Percentiles rank a stretch among this genome's conserved stretches.
Evolutionary conservation across 495 filamentous ascomycete species (phyloP).

Genomic region (Xylaria grammica): DNA sequence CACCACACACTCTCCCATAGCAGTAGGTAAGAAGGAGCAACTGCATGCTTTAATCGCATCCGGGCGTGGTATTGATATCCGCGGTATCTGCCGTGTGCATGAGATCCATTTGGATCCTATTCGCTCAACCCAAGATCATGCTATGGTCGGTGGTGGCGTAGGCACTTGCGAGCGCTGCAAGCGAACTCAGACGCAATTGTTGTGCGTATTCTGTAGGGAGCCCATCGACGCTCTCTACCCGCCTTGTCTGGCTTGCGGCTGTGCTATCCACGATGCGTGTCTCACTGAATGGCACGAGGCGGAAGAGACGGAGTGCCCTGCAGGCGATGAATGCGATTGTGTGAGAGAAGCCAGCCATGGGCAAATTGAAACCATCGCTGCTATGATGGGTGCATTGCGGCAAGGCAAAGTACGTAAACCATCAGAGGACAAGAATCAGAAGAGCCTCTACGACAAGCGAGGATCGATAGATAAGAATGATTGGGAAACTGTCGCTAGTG

Average conservation of each 20-base stretch:
- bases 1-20: constrained; percentile 45
- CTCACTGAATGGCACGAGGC: constrained; percentile 57
- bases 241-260: constrained; percentile 66
- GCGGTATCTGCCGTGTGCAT: constrained; percentile 63
- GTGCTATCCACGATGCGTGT: constrained; percentile 60
- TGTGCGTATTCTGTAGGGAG: constrained; percentile 64
- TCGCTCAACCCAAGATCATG: constrained; percentile 43
- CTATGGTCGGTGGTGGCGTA: constrained; percentile 53
- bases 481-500: constrained; percentile 41
- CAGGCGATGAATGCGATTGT: constrained; percentile 55
- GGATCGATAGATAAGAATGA: constrained; percentile 36
- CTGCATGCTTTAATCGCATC: constrained; percentile 44
- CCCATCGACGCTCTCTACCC: constrained; percentile 61
- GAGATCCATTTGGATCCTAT: constrained; percentile 59
- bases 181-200: constrained; percentile 56
- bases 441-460: constrained; percentile 24
- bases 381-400: constrained; percentile 42
- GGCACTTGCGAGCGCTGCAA: constrained; percentile 61
- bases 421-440: constrained; percentile 19
- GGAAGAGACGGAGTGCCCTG: constrained; percentile 52
- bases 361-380: constrained; percentile 49
- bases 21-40: constrained; percentile 53
- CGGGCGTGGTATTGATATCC: constrained; percentile 61
- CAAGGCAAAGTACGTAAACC: constrained; percentile 31
- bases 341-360: constrained; percentile 46